A percentile compares a stretch with the other conserved stretches of the same genome.
phyloP scores from a whole-genome alignment of 345 rosid genomes.

The Litchi chinensis region DNA sequence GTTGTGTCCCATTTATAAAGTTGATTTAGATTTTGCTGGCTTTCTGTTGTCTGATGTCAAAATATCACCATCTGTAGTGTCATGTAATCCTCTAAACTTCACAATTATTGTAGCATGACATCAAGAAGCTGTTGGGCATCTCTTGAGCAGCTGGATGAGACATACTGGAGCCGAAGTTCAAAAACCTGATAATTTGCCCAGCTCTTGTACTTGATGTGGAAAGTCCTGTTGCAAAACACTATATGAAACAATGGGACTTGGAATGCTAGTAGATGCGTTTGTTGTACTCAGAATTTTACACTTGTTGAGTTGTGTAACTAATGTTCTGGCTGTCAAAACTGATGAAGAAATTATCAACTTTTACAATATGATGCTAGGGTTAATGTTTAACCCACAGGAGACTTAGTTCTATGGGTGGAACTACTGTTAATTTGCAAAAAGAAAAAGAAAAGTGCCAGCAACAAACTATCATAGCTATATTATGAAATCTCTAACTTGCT shows the following conservation, averaged over 20 bases:
- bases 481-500: too few relatives aligned
- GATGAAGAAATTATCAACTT: not conserved
- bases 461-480: not conserved
- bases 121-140: constrained; percentile 54
- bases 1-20: not conserved
- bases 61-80: not conserved
- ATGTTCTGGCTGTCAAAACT: not conserved
- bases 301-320: not conserved
- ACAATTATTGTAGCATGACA: constrained; percentile 50
- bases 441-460: not conserved
- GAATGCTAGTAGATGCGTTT: not conserved
- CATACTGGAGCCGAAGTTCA: not conserved
- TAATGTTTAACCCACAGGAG: not conserved
- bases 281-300: not conserved
- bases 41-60: not conserved
- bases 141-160: constrained; percentile 5
- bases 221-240: not conserved
- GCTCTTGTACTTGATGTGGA: not conserved
- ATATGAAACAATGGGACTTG: not conserved
- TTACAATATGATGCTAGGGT: not conserved
- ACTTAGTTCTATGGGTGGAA: not conserved
- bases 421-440: not conserved
- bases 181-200: not conserved
- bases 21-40: not conserved
- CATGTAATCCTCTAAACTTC: constrained; percentile 5